Base-by-base conservation (phyloP, 768 basidiomycete genomes). In the Leccinum subgranulosum region DNA sequence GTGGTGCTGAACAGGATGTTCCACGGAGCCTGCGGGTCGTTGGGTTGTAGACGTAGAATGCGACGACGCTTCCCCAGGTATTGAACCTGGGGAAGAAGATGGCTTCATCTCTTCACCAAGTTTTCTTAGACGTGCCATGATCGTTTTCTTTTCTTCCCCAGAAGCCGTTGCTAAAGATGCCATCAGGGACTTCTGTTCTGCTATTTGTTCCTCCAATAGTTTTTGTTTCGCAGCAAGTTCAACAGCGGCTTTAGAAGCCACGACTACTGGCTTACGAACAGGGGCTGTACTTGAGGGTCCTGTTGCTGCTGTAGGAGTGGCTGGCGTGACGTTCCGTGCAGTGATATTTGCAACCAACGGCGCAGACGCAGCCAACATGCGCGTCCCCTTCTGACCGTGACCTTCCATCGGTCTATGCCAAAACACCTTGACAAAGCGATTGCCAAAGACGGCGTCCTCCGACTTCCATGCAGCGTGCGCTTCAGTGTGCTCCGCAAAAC, bases 371-470 rank as follows among this genome's bases (percentile, higher is more conserved):
- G 90, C 92, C 57, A 98, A 74, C 77, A 87, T 83, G 61, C 88
- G 81, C 49, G 84, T 76, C 2, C 94, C 94, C 17, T 77, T 79
- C 60, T 84, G 85, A 8, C 94, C 94, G 65, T 94, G 90, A 0
- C 95, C 94, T 54, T 90, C 91, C 85, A 94, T 84, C 7, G 93
- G 94, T 57, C 90, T 81, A 74, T 96, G 93, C 94, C 95, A 97
- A 66, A 96, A 92, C 33, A 97, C 80, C 73, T 95, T 96, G 62
- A 97, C 94, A 70, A 97, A 97, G 51, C 95, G 84, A 64, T 94
- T 95, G 11, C 85, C 85, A 66, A 97, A 97, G 14, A 97, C 88
- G n/a, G 94, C 93, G 60, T 96, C 93, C 72, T 95, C 91, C 25
- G 86, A 85, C 71, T 91, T 92, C 90, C 94, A 94, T 1, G 95